Percentiles rank a stretch among this genome's conserved stretches.
Evolutionary conservation across 768 basidiomycete genomes (phyloP).

Genomic region (Termitomyces sp.): DNA sequence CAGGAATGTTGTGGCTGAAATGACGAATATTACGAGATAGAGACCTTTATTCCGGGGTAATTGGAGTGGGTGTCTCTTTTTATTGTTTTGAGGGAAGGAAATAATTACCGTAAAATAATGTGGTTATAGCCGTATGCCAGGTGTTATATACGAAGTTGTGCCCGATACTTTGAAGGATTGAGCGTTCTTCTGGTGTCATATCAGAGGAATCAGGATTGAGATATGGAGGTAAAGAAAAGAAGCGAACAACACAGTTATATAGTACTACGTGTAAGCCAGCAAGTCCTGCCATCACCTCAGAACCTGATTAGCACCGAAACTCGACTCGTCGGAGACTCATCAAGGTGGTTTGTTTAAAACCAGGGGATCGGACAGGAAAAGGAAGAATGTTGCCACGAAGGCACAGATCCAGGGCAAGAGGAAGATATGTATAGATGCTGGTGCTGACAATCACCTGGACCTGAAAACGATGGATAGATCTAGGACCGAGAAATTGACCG

Average conservation of each 20-base stretch:
- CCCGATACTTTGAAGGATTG: neutral
- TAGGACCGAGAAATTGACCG: neutral
- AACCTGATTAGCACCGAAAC: neutral
- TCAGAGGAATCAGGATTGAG: neutral
- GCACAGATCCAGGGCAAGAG: neutral
- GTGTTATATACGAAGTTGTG: neutral
- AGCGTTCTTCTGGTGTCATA: neutral
- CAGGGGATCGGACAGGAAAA: neutral
- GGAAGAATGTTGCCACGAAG: neutral
- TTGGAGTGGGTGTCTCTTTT: neutral
- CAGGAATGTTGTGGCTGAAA: neutral
- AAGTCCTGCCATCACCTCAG: neutral
- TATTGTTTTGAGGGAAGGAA: neutral
- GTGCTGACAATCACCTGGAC: neutral
- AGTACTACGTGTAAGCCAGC: neutral
- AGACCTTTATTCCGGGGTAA: neutral
- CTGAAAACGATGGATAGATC: neutral
- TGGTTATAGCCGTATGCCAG: neutral
- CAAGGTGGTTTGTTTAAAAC: neutral
- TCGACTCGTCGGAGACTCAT: neutral
- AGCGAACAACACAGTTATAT: neutral
- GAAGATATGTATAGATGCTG: neutral
- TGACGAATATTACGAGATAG: neutral
- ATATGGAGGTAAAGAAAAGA: neutral
- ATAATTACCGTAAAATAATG: neutral